Percentiles rank a stretch among this genome's conserved stretches.
These are phyloP conservation scores for Bacterosira constricta DNA, from an alignment of 108 stramenopile species.

Conservation along the genomic window DNA sequence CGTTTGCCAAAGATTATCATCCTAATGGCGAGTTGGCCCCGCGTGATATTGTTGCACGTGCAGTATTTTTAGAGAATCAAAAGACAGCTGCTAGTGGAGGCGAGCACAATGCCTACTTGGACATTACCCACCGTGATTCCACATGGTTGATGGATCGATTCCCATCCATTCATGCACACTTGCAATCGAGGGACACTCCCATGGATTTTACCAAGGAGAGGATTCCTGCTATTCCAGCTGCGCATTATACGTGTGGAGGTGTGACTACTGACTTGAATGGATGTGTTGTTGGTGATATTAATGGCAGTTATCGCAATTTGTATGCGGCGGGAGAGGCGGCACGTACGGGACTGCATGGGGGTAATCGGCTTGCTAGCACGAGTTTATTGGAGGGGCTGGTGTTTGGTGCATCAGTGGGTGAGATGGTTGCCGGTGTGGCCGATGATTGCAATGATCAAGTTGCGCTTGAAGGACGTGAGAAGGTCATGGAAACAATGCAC, in stretches of 20 bases:
- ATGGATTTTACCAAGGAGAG: constrained; percentile 82
- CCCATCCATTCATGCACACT: constrained; percentile 80
- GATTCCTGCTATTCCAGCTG: constrained; percentile 90
- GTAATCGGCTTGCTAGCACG: constrained; percentile 93
- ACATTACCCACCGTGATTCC: constrained; percentile 86
- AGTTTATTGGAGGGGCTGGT: constrained; percentile 94
- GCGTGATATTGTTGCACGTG: constrained; percentile 92
- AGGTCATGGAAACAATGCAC: constrained; percentile 2
- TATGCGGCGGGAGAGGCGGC: constrained; percentile 94
- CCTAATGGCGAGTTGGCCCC: constrained; percentile 92
- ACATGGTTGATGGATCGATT: constrained; percentile 85
- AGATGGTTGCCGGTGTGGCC: constrained; percentile 63
- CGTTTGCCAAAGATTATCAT: constrained; percentile 88
- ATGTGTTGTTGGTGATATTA: constrained; percentile 55
- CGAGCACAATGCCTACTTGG: constrained; percentile 74
- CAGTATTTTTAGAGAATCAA: constrained; percentile 78
- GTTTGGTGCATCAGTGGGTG: constrained; percentile 90
- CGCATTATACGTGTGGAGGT: constrained; percentile 96
- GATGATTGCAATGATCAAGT: constrained; percentile 20
- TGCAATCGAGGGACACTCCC: constrained; percentile 22
- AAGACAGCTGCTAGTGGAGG: constrained; percentile 42
- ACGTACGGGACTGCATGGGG: constrained; percentile 93
- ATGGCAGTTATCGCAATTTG: constrained; percentile 57
- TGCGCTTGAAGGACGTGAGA: constrained; percentile 1
- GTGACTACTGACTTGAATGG: constrained; percentile 85